Percentiles rank a stretch among this genome's conserved stretches.
These are phyloP conservation scores for Silene vulgaris DNA, from an alignment of 179 eudicot species.

Conservation along the genomic window DNA sequence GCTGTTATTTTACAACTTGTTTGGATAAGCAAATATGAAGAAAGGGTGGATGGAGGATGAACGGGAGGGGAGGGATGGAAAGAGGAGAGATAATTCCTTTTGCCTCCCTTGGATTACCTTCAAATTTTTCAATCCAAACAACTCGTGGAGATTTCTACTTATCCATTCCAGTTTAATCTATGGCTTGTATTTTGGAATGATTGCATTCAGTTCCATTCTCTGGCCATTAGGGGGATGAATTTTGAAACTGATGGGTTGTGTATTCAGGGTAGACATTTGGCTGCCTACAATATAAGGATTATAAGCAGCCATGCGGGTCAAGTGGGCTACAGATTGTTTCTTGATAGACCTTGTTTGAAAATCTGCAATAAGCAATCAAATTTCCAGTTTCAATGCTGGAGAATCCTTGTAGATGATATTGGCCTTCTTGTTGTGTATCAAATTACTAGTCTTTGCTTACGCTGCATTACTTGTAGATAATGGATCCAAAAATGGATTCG, in stretches of 20 bases:
- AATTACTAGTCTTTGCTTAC: constrained; percentile 3
- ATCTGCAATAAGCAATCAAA: background rate
- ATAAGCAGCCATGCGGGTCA: background rate
- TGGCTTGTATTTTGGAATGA: too few species aligned
- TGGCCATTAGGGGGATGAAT: background rate
- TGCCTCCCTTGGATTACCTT: too few species aligned
- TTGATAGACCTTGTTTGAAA: background rate
- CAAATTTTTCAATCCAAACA: background rate
- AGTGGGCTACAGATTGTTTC: background rate
- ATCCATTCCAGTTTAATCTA: background rate
- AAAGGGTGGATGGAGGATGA: background rate
- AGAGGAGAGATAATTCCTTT: background rate
- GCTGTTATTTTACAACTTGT: background rate
- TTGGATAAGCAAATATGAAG: background rate
- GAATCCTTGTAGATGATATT: constrained; percentile 2
- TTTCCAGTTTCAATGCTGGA: constrained; percentile 1
- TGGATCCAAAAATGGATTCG: constrained; percentile 99
- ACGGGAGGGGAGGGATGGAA: background rate
- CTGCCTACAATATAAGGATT: background rate
- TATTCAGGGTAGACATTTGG: background rate
- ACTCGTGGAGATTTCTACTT: background rate
- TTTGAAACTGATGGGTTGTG: constrained; percentile 4
- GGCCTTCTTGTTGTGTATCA: background rate
- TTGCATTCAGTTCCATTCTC: too few species aligned
- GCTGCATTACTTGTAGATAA: constrained; percentile 48